Evolutionary conservation across 2,329 filamentous ascomycete species (phyloP).

Genomic region (Talaromyces sp.): DNA sequence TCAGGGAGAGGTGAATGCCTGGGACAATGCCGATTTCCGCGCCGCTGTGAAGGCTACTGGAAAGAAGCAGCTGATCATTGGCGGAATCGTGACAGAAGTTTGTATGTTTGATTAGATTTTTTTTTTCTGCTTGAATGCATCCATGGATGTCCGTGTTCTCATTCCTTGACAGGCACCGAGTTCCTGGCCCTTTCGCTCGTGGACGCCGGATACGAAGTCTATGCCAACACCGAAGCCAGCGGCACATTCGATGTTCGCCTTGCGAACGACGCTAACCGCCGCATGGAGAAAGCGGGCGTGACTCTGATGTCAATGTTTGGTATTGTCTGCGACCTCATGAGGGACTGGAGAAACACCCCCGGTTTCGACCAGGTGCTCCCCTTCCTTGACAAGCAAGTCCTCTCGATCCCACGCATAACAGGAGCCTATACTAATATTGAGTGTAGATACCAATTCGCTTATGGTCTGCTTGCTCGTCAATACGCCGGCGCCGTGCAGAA

Average conservation of each 20-base stretch:
- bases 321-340: neutral
- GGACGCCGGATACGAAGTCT: neutral
- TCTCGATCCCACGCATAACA: too few relatives aligned
- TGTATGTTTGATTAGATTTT: too few relatives aligned
- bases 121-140: too few relatives aligned
- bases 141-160: neutral
- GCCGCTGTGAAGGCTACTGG: too few relatives aligned
- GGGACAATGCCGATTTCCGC: too few relatives aligned
- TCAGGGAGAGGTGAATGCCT: too few relatives aligned
- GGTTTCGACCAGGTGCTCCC: slow-evolving; percentile 52
- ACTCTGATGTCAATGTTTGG: neutral
- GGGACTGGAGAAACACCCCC: neutral
- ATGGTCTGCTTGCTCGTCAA: too few relatives aligned
- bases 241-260: neutral
- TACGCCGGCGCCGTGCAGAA: too few relatives aligned
- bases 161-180: neutral
- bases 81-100: too few relatives aligned
- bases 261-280: neutral
- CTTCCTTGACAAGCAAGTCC: slow-evolving; percentile 53
- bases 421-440: too few relatives aligned
- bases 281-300: neutral
- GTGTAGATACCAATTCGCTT: too few relatives aligned
- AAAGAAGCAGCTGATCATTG: too few relatives aligned
- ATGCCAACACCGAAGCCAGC: neutral
- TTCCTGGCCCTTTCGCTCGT: neutral